phyloP scores from a whole-genome alignment of 1,284 basidiomycete genomes.

The Bondarzewia mesenterica region DNA sequence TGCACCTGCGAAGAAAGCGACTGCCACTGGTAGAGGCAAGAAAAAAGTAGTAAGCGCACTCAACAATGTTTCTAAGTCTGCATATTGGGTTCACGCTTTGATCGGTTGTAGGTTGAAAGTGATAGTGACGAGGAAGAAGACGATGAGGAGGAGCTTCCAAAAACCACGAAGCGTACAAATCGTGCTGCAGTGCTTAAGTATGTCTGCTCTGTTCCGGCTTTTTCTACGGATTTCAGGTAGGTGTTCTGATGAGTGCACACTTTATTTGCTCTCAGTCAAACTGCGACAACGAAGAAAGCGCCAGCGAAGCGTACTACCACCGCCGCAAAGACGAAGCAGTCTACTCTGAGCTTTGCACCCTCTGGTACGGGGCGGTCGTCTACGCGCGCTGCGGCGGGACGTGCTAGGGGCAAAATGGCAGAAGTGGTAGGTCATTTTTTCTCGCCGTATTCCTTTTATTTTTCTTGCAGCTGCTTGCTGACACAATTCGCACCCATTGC shows the following conservation, averaged over 20 bases:
- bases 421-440: conserved; percentile 15
- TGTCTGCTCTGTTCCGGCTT: conserved; percentile 10
- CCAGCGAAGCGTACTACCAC: conserved; percentile 48
- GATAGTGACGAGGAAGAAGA: conserved; percentile 52
- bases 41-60: conserved; percentile 33
- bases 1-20: conserved; percentile 17
- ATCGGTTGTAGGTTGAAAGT: conserved; percentile 17
- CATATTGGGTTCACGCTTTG: background rate
- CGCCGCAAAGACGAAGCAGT: conserved; percentile 33
- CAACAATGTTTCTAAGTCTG: background rate
- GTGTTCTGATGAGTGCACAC: conserved; percentile 10
- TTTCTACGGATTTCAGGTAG: conserved; percentile 2
- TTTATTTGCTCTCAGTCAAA: conserved; percentile 21
- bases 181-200: conserved; percentile 60
- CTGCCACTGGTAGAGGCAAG: conserved; percentile 39
- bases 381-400: conserved; percentile 47
- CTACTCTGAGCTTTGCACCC: conserved; percentile 57
- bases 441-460: too few species aligned
- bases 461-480: background rate
- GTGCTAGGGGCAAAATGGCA: conserved; percentile 45
- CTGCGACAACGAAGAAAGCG: conserved; percentile 46
- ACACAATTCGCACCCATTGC: background rate
- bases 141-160: conserved; percentile 45
- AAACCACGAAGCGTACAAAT: conserved; percentile 50
- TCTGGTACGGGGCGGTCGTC: conserved; percentile 39